Base-by-base conservation (phyloP, 768 basidiomycete genomes). In the Pleurotus salmoneostramineus region DNA sequence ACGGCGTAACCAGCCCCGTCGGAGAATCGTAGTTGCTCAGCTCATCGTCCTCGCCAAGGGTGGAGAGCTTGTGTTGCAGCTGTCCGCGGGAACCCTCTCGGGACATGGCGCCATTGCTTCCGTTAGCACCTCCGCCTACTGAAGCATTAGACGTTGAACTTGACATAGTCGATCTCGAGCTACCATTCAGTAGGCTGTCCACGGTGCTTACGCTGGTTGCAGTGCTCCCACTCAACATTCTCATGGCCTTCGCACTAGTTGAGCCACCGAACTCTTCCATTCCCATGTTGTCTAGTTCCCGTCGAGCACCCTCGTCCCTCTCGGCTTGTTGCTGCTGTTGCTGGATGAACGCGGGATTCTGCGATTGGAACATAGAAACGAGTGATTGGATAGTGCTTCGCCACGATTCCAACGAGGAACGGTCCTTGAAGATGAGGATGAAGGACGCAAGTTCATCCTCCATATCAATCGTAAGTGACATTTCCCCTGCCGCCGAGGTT, bases 381-480 rank as follows among this genome's bases (percentile, higher is more conserved):
- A 98, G 83, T 0, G 79, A 74, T 66, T 91, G 87, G 61, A 99
- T 90, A 58, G 89, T 89, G 52, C 78, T 81, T 68, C 81, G 87
- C 97, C 97, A 98, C 0, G 89, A 80, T 66, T 98, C 93, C 58
- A 97, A 80, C 2, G 89, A 89, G n/a, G 85, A 77, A 33, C 91
- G 85, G 56, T 98, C 93, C 67, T 88, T 90, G 82, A 97, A 99
- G 65, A 94, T 89, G 48, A 99, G 82, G 71, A 98, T 96, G 74
- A 99, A 98, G 51, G 90, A 91, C 60, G 97, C 95, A 56, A 97
- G 77, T 66, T 96, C 93, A 68, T 98, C 96, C 74, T 95, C 93
- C 95, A 99, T 98, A 65, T 93, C 89, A 66, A 99, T 96, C 4
- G 96, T 97, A 61, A 98, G 79, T 68, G 93, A 95, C 75, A 97